phyloP scores from a whole-genome alignment of 106 monocot genomes.

The Acanthochlamys bracteata region DNA sequence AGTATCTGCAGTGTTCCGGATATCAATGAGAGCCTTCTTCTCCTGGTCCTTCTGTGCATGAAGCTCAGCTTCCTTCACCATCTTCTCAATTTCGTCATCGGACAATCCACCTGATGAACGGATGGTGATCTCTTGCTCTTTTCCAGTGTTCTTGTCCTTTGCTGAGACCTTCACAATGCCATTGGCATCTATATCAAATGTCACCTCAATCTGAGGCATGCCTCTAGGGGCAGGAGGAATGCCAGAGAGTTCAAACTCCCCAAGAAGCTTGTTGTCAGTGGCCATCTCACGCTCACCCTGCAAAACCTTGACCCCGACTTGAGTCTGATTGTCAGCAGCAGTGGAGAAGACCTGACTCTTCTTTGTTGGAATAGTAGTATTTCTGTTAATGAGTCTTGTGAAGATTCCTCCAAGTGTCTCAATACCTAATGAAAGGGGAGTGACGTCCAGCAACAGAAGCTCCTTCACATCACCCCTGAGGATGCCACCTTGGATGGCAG shows the following conservation, averaged over 20 bases:
- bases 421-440: constrained; percentile 42
- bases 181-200: constrained; percentile 12
- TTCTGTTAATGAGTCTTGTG: constrained; percentile 16
- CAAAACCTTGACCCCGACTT: constrained; percentile 5
- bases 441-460: constrained; percentile 54
- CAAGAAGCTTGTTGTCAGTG: constrained; percentile 6
- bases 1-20: constrained; percentile 10
- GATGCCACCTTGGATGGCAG: constrained; percentile 43
- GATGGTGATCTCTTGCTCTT: constrained; percentile 10
- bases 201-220: constrained; percentile 14
- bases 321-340: constrained; percentile 12
- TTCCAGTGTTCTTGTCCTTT: constrained; percentile 6
- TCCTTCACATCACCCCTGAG: constrained; percentile 49
- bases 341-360: constrained; percentile 15
- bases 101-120: constrained; percentile 11
- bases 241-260: constrained; percentile 11
- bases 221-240: constrained; percentile 9
- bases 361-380: constrained; percentile 12
- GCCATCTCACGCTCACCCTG: constrained; percentile 13
- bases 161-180: constrained; percentile 10
- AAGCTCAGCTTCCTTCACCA: constrained; percentile 9
- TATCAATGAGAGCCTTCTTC: constrained; percentile 10
- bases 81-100: constrained; percentile 12
- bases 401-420: constrained; percentile 29
- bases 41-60: constrained; percentile 6